A percentile compares a stretch with the other conserved stretches of the same genome.
Evolutionary conservation across 2,329 filamentous ascomycete species (phyloP).

Genomic region (Conoideocrella luteorostrata): DNA sequence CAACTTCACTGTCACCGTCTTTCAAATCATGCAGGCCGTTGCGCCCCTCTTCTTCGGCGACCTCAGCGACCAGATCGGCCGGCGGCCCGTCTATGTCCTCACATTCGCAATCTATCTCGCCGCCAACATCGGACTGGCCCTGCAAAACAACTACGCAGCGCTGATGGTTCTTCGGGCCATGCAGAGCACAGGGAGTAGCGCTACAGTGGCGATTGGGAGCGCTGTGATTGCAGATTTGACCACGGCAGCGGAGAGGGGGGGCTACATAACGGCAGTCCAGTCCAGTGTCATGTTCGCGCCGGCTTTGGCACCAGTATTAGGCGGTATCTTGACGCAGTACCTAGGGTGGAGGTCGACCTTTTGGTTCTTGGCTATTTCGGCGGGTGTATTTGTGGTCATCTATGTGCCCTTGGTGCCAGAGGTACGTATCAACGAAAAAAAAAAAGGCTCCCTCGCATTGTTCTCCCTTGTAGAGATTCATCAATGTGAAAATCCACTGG

Average conservation of each 20-base stretch:
- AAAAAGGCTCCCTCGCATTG: no score
- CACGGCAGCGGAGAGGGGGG: constrained; percentile 49
- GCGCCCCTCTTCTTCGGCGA: constrained; percentile 45
- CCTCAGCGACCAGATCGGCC: constrained; percentile 41
- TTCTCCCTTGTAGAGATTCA: no score
- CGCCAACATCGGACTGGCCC: constrained; percentile 38
- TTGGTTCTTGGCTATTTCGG: constrained; percentile 46
- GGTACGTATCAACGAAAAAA: no score
- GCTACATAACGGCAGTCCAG: constrained; percentile 43
- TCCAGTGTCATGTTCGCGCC: constrained; percentile 35
- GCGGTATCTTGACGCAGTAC: constrained; percentile 44
- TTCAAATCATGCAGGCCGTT: constrained; percentile 46
- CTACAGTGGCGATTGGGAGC: constrained; percentile 44
- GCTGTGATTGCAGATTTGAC: constrained; percentile 53
- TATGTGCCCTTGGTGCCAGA: constrained; percentile 33
- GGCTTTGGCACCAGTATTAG: constrained; percentile 41
- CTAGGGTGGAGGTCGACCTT: constrained; percentile 49
- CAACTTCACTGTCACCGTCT: constrained; percentile 36
- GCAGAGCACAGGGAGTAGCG: constrained; percentile 46
- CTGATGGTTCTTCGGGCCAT: constrained; percentile 42
- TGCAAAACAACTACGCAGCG: constrained; percentile 35
- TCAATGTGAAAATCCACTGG: no score
- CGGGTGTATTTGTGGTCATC: constrained; percentile 30
- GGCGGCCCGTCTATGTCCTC: constrained; percentile 40
- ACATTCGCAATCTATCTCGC: constrained; percentile 39